These are phyloP conservation scores for Geotrichum ghanense DNA, from an alignment of 805 yeast species.

Conservation along the genomic window DNA sequence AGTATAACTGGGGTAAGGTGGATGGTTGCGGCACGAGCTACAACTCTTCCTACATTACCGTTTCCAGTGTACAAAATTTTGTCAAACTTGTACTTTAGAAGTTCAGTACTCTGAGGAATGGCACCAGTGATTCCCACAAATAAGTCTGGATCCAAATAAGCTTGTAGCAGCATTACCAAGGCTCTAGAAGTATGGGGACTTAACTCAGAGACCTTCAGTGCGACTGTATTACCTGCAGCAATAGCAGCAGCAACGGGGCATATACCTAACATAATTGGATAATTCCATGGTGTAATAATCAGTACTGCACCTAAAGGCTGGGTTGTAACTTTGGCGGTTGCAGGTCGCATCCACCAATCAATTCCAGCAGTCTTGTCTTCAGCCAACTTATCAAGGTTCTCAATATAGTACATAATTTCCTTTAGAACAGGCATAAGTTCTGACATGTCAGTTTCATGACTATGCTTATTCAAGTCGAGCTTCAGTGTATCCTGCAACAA, in stretches of 20 bases:
- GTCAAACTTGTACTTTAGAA: conserved; percentile 33
- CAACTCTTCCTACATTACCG: conserved; percentile 49
- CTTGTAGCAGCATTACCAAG: conserved; percentile 28
- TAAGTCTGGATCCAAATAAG: conserved; percentile 1
- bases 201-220: conserved; percentile 65
- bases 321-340: conserved; percentile 20
- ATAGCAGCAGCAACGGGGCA: conserved; percentile 68
- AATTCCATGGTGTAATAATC: conserved; percentile 72
- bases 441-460: conserved; percentile 45
- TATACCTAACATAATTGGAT: conserved; percentile 54
- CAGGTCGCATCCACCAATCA: conserved; percentile 12
- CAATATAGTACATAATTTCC: conserved; percentile 51
- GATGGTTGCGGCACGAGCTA: conserved; percentile 59
- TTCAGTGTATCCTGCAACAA: conserved; percentile 44
- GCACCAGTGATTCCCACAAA: conserved; percentile 2
- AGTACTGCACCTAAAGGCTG: conserved; percentile 52
- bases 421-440: conserved; percentile 43
- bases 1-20: conserved; percentile 56
- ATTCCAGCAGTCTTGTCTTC: conserved; percentile 31
- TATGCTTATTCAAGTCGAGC: conserved; percentile 57
- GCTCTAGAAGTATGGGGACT: conserved; percentile 49
- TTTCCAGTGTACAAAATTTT: conserved; percentile 69
- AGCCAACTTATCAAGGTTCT: conserved; percentile 49
- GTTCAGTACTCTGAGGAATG: background rate
- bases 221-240: conserved; percentile 76